Conservation (phyloP, 306 rosid species). For the Acacia acuminata region DNA sequence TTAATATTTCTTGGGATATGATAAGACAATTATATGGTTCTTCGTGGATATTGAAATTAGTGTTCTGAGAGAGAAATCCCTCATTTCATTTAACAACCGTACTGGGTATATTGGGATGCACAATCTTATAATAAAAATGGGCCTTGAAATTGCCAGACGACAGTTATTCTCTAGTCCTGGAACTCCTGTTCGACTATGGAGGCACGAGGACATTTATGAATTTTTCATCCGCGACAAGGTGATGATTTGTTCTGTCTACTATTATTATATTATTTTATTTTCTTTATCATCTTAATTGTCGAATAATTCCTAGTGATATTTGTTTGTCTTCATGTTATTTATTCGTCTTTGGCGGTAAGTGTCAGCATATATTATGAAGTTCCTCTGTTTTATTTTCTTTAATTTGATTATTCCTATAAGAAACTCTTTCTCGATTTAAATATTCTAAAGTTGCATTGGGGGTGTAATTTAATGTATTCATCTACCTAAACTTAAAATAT, state of each 20-base stretch:
- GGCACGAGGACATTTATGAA: not conserved
- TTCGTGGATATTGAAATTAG: not conserved
- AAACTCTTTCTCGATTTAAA: too few relatives aligned
- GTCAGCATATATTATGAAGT: too few relatives aligned
- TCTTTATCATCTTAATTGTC: not conserved
- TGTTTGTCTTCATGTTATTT: too few relatives aligned
- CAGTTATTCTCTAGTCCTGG: not conserved
- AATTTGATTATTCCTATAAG: too few relatives aligned
- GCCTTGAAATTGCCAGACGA: not conserved
- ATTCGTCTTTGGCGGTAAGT: too few relatives aligned
- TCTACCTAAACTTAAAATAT: too few relatives aligned
- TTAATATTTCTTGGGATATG: fast-evolving
- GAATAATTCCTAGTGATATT: not conserved
- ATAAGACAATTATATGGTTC: not conserved
- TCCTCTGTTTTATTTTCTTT: too few relatives aligned
- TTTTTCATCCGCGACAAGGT: not conserved
- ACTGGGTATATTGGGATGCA: not conserved
- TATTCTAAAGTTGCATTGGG: too few relatives aligned
- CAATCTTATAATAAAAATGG: not conserved
- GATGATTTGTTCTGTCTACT: not conserved
- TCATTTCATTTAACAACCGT: not conserved
- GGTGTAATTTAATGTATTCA: too few relatives aligned
- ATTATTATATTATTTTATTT: not conserved
- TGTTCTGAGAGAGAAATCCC: not conserved
- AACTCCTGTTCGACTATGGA: not conserved